These are phyloP conservation scores for Pyrenochaeta sp. DNA, from an alignment of 2,329 filamentous ascomycete genomes.

Conservation along the genomic window DNA sequence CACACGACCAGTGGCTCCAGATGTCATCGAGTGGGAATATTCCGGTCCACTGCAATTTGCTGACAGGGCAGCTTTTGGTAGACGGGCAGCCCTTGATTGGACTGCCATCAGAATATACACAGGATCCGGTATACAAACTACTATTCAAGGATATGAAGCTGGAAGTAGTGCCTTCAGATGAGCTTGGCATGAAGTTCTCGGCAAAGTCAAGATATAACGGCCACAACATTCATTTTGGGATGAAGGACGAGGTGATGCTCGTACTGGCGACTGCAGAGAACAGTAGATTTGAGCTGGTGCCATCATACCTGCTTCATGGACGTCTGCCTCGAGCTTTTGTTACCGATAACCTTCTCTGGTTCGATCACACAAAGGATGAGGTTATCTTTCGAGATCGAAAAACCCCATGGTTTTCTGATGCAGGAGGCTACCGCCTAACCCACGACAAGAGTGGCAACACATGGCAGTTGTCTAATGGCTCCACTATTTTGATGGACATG, in stretches of 20 bases:
- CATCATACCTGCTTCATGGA: conserved; percentile 32
- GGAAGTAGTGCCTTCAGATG: conserved; percentile 54
- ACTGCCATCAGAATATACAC: conserved; percentile 56
- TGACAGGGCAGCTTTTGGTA: conserved; percentile 62
- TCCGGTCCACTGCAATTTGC: conserved; percentile 55
- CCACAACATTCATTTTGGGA: conserved; percentile 48
- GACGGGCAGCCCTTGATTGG: conserved; percentile 59
- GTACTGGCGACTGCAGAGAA: conserved; percentile 20
- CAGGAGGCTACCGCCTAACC: conserved; percentile 23
- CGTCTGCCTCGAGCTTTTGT: conserved; percentile 43
- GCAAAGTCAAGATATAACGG: conserved; percentile 31
- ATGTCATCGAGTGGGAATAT: conserved; percentile 19
- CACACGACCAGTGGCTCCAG: conserved; percentile 43
- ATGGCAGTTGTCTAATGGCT: conserved; percentile 23
- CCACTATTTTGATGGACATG: conserved; percentile 9
- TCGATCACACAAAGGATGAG: conserved; percentile 2
- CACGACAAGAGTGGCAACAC: not conserved
- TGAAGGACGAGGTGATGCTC: conserved; percentile 29
- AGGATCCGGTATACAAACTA: conserved; percentile 48
- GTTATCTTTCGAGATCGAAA: conserved; percentile 18
- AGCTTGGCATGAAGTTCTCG: conserved; percentile 53
- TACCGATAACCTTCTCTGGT: conserved; percentile 27
- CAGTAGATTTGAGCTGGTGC: conserved; percentile 35
- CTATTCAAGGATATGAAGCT: conserved; percentile 55
- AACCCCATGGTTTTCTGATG: conserved; percentile 8